Percentiles rank a stretch among this genome's conserved stretches.
These are phyloP conservation scores for Nemania sp. DNA, from an alignment of 2,329 filamentous ascomycete genomes.

Conservation along the genomic window DNA sequence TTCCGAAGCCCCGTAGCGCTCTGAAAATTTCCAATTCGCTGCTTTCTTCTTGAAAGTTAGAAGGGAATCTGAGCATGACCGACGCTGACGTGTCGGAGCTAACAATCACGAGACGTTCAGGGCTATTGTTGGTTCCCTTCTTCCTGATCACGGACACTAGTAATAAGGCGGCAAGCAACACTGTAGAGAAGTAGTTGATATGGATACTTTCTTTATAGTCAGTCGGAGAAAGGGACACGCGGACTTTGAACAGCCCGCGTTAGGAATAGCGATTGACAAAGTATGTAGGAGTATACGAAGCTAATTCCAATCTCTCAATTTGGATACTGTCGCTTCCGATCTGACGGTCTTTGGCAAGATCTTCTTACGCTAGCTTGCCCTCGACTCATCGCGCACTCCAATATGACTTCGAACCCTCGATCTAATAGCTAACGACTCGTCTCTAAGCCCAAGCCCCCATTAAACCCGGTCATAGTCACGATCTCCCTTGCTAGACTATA, in stretches of 20 bases:
- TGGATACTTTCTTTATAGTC: slow-evolving; percentile 59
- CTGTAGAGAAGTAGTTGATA: slow-evolving; percentile 64
- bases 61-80: slow-evolving; percentile 29
- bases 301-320: slow-evolving; percentile 58
- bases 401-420: slow-evolving; percentile 49
- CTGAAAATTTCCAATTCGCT: slow-evolving; percentile 28
- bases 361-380: slow-evolving; percentile 37
- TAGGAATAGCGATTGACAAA: slow-evolving; percentile 56
- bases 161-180: slow-evolving; percentile 60
- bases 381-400: slow-evolving; percentile 49
- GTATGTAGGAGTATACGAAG: slow-evolving; percentile 54
- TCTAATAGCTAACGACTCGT: slow-evolving; percentile 49
- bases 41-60: slow-evolving; percentile 32
- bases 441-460: slow-evolving; percentile 52
- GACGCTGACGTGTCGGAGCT: slow-evolving; percentile 45
- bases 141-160: slow-evolving; percentile 59
- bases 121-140: background rate
- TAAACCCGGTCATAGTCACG: slow-evolving; percentile 51
- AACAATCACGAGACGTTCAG: slow-evolving; percentile 42
- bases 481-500: slow-evolving; percentile 22
- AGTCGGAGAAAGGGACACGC: slow-evolving; percentile 18
- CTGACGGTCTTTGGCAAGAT: background rate
- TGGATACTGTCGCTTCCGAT: slow-evolving; percentile 42
- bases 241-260: slow-evolving; percentile 48
- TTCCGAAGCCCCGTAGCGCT: slow-evolving; percentile 44